Base-by-base conservation (phyloP, 2,329 filamentous ascomycete species). In the Aspergillus sergii region DNA sequence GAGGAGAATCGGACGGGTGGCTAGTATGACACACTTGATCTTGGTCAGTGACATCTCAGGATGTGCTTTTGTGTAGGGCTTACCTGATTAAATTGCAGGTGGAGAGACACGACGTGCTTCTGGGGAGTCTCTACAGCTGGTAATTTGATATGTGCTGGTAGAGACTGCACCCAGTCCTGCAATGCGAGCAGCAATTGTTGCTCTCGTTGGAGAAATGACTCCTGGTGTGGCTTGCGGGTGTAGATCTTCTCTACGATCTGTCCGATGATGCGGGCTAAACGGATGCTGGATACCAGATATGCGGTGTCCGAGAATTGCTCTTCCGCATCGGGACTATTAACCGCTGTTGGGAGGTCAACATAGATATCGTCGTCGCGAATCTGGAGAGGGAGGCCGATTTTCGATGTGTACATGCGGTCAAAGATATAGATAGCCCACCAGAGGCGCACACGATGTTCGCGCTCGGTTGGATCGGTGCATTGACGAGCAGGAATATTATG, bases 291-390 rank as follows among this genome's bases (percentile, higher is more conserved):
- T n/a, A 70, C 63, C 12, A 73, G 60, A 59, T 75, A 73, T n/a
- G 66, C 68, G 2, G 67, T 71, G 58, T 76, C 72, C 1, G 69
- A 66, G 43, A 77, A 77, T 46, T 78, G 73, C 34, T 74, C 70
- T 6, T 62, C 63, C 1, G 72, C 67, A 19, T 62, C 60, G 16
- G 69, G 65, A 1, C 68, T 62, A 10, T 55, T 48, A 1, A 68
- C 61, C 4, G 65, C 64, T 1, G 73, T 73, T 5, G 75, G 76
- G 51, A 75, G 59, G 11, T 75, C 71, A 28, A 74, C 70, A 41
- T 75, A 68, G 14, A 79, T 82, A 30, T 82, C 81, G 9, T 80
- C 74, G 41, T 84, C 81, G 6, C 75, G 74, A 11, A 84, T 78
- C 16, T 80, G 79, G 0, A 80, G 72, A 0, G 83, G 81, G 53